These are phyloP conservation scores for Lolium multiflorum DNA, from an alignment of 176 grass and related monocot species.

Conservation along the genomic window DNA sequence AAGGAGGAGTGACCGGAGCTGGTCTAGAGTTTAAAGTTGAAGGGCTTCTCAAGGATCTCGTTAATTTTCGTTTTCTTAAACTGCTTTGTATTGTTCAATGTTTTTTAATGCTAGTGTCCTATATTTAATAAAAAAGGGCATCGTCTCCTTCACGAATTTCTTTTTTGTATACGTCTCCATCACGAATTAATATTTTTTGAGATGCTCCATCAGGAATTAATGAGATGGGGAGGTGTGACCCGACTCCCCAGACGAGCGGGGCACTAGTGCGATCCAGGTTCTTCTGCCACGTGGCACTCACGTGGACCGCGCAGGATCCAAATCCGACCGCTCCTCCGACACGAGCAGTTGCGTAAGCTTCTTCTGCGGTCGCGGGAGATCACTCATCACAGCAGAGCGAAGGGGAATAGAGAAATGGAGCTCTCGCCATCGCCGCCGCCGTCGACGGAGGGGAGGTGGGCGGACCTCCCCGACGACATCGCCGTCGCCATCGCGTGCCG, in stretches of 20 bases:
- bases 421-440: constrained; percentile 22
- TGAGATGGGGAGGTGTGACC: background rate
- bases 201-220: background rate
- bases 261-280: no score
- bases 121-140: no score
- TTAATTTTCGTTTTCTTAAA: no score
- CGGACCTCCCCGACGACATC: constrained; percentile 56
- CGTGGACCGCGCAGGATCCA: background rate
- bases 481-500: constrained; percentile 48
- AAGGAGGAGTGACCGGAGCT: no score
- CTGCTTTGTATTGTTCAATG: no score
- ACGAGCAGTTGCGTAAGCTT: background rate
- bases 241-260: background rate
- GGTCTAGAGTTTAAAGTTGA: no score
- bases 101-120: no score
- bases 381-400: background rate
- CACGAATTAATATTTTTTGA: no score
- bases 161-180: no score
- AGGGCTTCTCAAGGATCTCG: no score
- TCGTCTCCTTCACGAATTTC: no score
- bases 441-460: constrained; percentile 37
- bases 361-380: background rate
- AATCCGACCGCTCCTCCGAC: background rate
- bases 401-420: constrained; percentile 41
- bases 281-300: background rate